A percentile compares a stretch with the other conserved stretches of the same genome.
These are phyloP conservation scores for Melastoma candidum DNA, from an alignment of 441 rosid genomes.

Conservation along the genomic window DNA sequence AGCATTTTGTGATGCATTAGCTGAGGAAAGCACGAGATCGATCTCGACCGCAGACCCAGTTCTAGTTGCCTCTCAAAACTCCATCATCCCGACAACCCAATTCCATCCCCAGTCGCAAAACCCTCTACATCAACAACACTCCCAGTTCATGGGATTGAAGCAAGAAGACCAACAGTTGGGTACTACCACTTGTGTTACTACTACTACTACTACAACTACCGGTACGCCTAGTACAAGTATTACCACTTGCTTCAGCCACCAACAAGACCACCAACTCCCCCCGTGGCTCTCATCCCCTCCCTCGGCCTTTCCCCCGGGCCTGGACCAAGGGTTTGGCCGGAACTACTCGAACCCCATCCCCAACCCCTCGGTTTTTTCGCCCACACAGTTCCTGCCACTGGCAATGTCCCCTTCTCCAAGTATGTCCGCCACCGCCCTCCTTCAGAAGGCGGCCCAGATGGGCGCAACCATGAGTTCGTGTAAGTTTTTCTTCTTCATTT, in stretches of 20 bases:
- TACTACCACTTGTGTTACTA: neutral
- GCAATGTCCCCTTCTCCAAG: slow-evolving; percentile 26
- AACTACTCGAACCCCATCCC: slow-evolving; percentile 38
- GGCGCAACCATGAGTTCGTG: slow-evolving; percentile 52
- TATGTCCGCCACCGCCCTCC: slow-evolving; percentile 93
- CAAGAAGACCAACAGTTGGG: slow-evolving; percentile 22
- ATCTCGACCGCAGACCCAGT: slow-evolving; percentile 32
- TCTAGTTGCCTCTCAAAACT: slow-evolving; percentile 19
- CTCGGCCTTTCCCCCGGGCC: slow-evolving; percentile 17
- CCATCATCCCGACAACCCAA: slow-evolving; percentile 27
- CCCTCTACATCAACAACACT: slow-evolving; percentile 4
- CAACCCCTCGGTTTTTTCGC: slow-evolving; percentile 28
- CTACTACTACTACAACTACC: slow-evolving; percentile 4
- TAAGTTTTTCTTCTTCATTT: slow-evolving; percentile 8
- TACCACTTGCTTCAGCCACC: slow-evolving; percentile 17
- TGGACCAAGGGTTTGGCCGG: slow-evolving; percentile 17
- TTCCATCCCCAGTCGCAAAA: slow-evolving; percentile 9
- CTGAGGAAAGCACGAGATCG: slow-evolving; percentile 51
- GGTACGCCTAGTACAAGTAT: slow-evolving; percentile 12
- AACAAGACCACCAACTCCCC: slow-evolving; percentile 21
- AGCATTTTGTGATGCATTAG: slow-evolving; percentile 46
- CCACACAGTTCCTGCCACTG: slow-evolving; percentile 22
- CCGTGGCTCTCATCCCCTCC: slow-evolving; percentile 39
- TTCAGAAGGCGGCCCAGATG: slow-evolving; percentile 88
- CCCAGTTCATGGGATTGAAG: slow-evolving; percentile 28